phyloP scores from a whole-genome alignment of 2,329 filamentous ascomycete species.

The Epichloe brachyelytri region DNA sequence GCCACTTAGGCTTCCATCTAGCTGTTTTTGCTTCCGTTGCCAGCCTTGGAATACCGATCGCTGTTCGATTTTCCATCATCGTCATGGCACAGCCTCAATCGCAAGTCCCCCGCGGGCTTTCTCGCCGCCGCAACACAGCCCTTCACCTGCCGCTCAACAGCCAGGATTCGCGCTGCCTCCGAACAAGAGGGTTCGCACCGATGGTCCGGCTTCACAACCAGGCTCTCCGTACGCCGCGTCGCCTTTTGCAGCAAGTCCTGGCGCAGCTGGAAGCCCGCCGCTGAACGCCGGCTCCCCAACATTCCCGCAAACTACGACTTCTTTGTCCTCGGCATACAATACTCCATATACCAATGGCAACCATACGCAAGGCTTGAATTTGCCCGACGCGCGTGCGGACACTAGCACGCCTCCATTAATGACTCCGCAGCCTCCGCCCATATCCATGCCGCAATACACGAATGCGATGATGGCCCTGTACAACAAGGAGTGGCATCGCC shows the following conservation, averaged over 20 bases:
- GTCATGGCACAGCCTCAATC: slow-evolving; percentile 48
- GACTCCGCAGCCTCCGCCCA: slow-evolving; percentile 16
- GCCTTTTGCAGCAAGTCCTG: slow-evolving; percentile 35
- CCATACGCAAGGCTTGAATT: slow-evolving; percentile 20
- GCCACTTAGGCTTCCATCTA: background rate
- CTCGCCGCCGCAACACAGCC: slow-evolving; percentile 48
- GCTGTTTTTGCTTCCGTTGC: slow-evolving; percentile 4
- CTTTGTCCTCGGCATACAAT: slow-evolving; percentile 19
- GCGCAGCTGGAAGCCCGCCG: slow-evolving; percentile 26
- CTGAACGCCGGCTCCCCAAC: slow-evolving; percentile 24
- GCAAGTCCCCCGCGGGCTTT: slow-evolving; percentile 40
- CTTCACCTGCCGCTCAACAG: slow-evolving; percentile 46
- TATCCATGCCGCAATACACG: slow-evolving; percentile 15
- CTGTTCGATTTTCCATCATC: slow-evolving; percentile 2
- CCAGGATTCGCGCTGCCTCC: slow-evolving; percentile 48
- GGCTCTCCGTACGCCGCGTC: slow-evolving; percentile 46
- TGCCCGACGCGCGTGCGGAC: slow-evolving; percentile 21
- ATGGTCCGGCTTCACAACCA: slow-evolving; percentile 54
- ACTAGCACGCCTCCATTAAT: slow-evolving; percentile 19
- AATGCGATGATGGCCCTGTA: slow-evolving; percentile 18
- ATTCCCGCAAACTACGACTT: slow-evolving; percentile 21
- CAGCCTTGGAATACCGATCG: background rate
- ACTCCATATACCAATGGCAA: slow-evolving; percentile 28
- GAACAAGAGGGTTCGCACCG: slow-evolving; percentile 49
- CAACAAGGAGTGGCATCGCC: slow-evolving; percentile 13